Evolutionary conservation across 306 rosid genomes (phyloP).

Genomic region (Psophocarpus tetragonolobus): DNA sequence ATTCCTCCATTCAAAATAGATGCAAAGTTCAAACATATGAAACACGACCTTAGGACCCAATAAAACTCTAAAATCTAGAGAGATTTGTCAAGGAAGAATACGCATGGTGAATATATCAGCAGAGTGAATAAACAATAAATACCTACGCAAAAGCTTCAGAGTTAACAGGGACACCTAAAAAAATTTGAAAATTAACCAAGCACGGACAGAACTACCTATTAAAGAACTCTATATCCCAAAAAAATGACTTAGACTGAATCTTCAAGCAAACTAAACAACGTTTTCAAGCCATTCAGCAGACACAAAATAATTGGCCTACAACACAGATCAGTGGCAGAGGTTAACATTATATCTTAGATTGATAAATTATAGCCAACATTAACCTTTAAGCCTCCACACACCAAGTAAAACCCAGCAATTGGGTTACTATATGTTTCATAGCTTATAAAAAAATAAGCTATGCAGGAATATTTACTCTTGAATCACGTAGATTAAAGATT

Average conservation of each 20-base stretch:
- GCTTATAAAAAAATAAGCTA: conserved; percentile 5
- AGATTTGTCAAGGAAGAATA: neutral
- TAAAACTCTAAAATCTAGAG: neutral
- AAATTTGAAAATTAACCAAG: neutral
- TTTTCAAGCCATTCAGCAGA: conserved; percentile 16
- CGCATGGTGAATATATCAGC: conserved; percentile 1
- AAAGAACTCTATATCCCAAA: conserved; percentile 2
- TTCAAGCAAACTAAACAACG: conserved; percentile 2
- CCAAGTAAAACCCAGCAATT: conserved; percentile 26
- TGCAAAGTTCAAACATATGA: neutral
- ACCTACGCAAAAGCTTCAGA: neutral
- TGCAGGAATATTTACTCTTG: conserved; percentile 14
- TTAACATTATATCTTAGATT: neutral
- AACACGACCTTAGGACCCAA: neutral
- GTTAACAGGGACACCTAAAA: neutral
- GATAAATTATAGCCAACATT: neutral
- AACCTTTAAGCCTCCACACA: conserved; percentile 13
- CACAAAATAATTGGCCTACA: neutral
- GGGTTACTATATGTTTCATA: neutral
- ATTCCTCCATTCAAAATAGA: conserved; percentile 16
- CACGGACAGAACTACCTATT: neutral
- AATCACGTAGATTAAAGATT: neutral
- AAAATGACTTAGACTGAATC: neutral
- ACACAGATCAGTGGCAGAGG: neutral
- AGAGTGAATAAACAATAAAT: conserved; percentile 23